phyloP scores from a whole-genome alignment of 768 basidiomycete genomes.

The Lactifluus subvellereus region DNA sequence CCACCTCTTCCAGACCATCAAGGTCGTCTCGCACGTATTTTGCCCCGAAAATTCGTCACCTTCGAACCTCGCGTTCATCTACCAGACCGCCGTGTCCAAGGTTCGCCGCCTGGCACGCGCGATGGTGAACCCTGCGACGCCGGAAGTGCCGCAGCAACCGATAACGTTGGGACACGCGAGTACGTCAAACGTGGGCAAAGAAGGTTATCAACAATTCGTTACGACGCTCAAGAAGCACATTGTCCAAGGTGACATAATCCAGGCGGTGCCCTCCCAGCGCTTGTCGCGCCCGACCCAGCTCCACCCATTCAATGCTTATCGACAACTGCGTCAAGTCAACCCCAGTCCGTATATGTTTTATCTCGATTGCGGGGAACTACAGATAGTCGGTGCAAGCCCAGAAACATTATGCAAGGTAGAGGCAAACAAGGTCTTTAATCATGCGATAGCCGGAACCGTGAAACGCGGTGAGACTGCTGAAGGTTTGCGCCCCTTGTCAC shows the following conservation, averaged over 20 bases:
- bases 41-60: conserved; percentile 63
- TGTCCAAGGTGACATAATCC: conserved; percentile 94
- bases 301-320: conserved; percentile 96
- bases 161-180: conserved; percentile 60
- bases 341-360: conserved; percentile 99
- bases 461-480: conserved; percentile 78
- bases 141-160: conserved; percentile 64
- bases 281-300: conserved; percentile 77
- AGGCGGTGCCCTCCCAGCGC: conserved; percentile 95
- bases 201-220: conserved; percentile 87
- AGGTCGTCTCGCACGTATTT: conserved; percentile 95
- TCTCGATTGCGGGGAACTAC: conserved; percentile 86
- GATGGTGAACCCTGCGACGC: conserved; percentile 46
- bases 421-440: conserved; percentile 87
- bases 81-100: conserved; percentile 80
- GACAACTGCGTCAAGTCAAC: conserved; percentile 89
- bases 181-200: conserved; percentile 88
- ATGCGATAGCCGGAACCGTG: conserved; percentile 96
- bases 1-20: conserved; percentile 91
- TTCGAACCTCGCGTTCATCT: conserved; percentile 74
- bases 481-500: conserved; percentile 47
- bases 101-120: conserved; percentile 74
- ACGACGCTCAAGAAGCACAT: conserved; percentile 92
- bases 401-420: conserved; percentile 97
- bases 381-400: conserved; percentile 96